phyloP scores from a whole-genome alignment of 179 eudicot genomes.

The Spinacia oleracea region DNA sequence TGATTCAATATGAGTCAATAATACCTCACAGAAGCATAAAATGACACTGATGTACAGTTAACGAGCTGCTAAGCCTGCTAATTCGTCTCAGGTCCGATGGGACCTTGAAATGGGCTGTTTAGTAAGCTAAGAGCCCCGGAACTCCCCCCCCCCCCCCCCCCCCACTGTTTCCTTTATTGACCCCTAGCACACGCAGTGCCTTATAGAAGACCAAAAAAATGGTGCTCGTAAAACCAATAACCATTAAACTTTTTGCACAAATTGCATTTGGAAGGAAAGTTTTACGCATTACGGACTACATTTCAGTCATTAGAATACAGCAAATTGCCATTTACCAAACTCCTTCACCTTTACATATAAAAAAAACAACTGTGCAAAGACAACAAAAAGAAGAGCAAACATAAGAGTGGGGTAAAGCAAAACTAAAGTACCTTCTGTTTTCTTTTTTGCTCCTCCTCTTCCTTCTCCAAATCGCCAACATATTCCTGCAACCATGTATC shows the following conservation, averaged over 20 bases:
- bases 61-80: neutral
- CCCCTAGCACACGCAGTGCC: neutral
- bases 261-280: neutral
- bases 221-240: neutral
- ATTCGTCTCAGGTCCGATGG: neutral
- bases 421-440: constrained; percentile 57
- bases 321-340: neutral
- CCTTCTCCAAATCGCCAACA: constrained; percentile 82
- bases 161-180: neutral
- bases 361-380: neutral
- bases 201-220: neutral
- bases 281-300: neutral
- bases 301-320: neutral
- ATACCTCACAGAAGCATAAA: neutral
- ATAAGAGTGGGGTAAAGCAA: neutral
- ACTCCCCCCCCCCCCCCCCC: neutral
- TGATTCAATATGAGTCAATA: neutral
- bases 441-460: constrained; percentile 93
- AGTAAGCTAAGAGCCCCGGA: neutral
- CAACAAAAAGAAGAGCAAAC: neutral
- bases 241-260: neutral
- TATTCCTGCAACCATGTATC: constrained; percentile 62
- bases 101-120: neutral
- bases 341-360: neutral
- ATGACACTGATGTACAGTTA: neutral